Evolutionary conservation across 768 basidiomycete species (phyloP).

Genomic region (Mycena leptocephala): DNA sequence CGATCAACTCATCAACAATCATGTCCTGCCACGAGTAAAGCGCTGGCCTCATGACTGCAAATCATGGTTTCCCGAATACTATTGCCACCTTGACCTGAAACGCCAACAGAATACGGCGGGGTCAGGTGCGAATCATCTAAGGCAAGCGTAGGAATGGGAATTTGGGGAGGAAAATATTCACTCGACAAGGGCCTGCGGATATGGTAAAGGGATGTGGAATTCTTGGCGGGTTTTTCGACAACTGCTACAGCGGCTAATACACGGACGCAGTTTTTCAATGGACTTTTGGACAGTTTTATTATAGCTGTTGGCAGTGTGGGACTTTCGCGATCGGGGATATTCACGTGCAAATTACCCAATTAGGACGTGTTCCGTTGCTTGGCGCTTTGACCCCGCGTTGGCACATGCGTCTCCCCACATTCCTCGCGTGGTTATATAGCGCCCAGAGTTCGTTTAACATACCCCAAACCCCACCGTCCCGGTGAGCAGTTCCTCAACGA

Average conservation of each 20-base stretch:
- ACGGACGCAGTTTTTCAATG: too few species aligned
- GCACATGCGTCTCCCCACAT: slow-evolving; percentile 43
- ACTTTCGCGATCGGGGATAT: too few species aligned
- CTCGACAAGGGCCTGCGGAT: too few species aligned
- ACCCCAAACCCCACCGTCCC: background rate
- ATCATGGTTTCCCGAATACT: background rate
- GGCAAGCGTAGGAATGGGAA: too few species aligned
- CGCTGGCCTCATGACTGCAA: background rate
- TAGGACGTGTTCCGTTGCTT: background rate
- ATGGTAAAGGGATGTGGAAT: too few species aligned
- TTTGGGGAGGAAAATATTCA: too few species aligned
- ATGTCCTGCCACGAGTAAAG: background rate
- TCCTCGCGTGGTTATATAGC: slow-evolving; percentile 25
- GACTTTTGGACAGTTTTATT: too few species aligned
- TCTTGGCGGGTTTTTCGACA: too few species aligned
- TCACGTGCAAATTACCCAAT: too few species aligned
- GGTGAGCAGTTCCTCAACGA: background rate
- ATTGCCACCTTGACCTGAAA: background rate
- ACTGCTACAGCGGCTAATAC: too few species aligned
- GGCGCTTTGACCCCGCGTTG: background rate
- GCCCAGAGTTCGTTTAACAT: background rate
- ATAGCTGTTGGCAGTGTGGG: too few species aligned
- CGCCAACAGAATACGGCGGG: background rate
- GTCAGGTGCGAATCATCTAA: too few species aligned
- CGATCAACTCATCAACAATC: background rate